Conservation (phyloP, 768 basidiomycete genomes). For the Boletus bicolor region DNA sequence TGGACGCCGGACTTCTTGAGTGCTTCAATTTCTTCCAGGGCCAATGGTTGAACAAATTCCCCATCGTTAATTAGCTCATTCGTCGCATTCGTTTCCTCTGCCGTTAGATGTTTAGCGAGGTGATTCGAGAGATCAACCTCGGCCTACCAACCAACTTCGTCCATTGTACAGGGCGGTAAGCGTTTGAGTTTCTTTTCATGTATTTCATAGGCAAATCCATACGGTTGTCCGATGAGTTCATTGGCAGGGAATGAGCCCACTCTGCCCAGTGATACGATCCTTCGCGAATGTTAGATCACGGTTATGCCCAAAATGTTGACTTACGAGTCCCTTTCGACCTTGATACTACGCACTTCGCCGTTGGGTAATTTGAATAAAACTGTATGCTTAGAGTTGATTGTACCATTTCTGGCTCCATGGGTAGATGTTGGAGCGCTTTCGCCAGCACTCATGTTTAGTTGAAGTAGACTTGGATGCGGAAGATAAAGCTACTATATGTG, state of each 20-base stretch:
- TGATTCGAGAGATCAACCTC: not conserved
- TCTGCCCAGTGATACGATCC: slow-evolving; percentile 75
- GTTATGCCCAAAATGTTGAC: slow-evolving; percentile 24
- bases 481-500: not conserved
- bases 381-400: slow-evolving; percentile 67
- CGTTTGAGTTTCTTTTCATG: slow-evolving; percentile 63
- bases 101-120: not conserved
- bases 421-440: slow-evolving; percentile 6
- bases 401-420: slow-evolving; percentile 18
- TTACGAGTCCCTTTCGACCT: slow-evolving; percentile 70
- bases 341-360: slow-evolving; percentile 72
- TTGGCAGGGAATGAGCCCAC: slow-evolving; percentile 79
- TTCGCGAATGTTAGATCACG: slow-evolving; percentile 29
- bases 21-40: slow-evolving; percentile 76
- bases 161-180: slow-evolving; percentile 58
- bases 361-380: slow-evolving; percentile 79
- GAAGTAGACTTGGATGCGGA: not conserved
- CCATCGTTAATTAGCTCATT: slow-evolving; percentile 95
- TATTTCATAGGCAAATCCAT: slow-evolving; percentile 89
- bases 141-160: slow-evolving; percentile 67
- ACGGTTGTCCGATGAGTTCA: slow-evolving; percentile 78
- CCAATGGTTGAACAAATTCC: slow-evolving; percentile 78
- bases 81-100: slow-evolving; percentile 96
- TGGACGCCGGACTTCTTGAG: slow-evolving; percentile 80
- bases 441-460: slow-evolving; percentile 14